phyloP scores from a whole-genome alignment of 2,329 filamentous ascomycete species.

The Pseudocercospora crystallina region DNA sequence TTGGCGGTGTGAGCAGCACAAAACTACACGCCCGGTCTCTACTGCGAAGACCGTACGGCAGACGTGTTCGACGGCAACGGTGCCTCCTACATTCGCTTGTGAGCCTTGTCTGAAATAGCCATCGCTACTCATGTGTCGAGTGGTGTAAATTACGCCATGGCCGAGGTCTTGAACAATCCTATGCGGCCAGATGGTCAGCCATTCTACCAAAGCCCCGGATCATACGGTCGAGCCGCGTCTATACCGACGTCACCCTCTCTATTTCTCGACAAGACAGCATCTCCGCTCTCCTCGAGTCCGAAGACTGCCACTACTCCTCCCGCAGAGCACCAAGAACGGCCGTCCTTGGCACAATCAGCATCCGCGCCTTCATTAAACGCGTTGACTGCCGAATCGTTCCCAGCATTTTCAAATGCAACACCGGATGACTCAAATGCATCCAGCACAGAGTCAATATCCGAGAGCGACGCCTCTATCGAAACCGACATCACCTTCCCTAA shows the following conservation, averaged over 20 bases:
- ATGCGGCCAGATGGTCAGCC: conserved; percentile 43
- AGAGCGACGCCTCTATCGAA: conserved; percentile 55
- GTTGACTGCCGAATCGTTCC: conserved; percentile 35
- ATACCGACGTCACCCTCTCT: conserved; percentile 39
- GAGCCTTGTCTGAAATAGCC: background rate
- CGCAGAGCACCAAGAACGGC: conserved; percentile 36
- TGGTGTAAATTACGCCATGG: conserved; percentile 34
- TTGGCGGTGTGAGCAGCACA: too few species aligned
- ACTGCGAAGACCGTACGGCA: too few species aligned
- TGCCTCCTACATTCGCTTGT: background rate
- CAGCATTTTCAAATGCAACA: conserved; percentile 46
- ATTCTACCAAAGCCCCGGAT: conserved; percentile 41
- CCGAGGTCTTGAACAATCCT: conserved; percentile 44
- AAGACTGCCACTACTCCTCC: conserved; percentile 35
- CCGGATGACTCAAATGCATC: conserved; percentile 51
- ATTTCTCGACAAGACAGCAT: conserved; percentile 37
- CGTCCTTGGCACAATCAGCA: conserved; percentile 31
- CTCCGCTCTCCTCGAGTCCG: conserved; percentile 27
- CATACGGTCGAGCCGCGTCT: conserved; percentile 44
- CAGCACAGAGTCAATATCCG: conserved; percentile 57
- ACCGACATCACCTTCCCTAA: conserved; percentile 47
- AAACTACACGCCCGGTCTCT: too few species aligned
- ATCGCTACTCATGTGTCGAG: conserved; percentile 16
- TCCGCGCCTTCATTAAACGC: conserved; percentile 23
- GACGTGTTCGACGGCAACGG: too few species aligned